Evolutionary conservation across 495 filamentous ascomycete species (phyloP), one percentile per base, ranked within the genome.

Genomic region (Aeminium ludgeri): DNA sequence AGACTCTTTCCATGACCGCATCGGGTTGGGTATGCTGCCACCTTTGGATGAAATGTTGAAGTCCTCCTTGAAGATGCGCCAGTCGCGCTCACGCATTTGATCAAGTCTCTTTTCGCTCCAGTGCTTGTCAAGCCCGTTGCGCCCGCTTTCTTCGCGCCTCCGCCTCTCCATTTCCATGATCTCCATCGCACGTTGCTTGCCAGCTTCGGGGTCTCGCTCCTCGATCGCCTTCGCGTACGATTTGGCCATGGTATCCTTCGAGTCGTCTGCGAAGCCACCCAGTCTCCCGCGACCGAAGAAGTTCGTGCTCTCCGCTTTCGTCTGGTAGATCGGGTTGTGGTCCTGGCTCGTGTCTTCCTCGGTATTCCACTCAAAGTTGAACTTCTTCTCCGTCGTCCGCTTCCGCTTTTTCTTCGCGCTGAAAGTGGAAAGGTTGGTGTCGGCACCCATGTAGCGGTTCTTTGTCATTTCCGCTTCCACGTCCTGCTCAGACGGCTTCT

Each of bases 21-120:
- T 96, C 1, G 89, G 89, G 46, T 94, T 86, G 1, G 89, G 89
- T 33, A 99, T 86, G 11, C 72, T 71, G 27, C 89, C 89, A 44
- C 78, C 79, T 59, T 93, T 94, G 13, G 86, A 95, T 29, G 72
- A 67, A 59, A 99, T 99, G 52, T 93, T 92, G 66, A 93, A 96
- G 55, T 99, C 89, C 62, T 96, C 91, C 65, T 96, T 96, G 70
- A 99, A 94, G 50, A 99, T 96, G 55, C 89, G 81, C 91, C 91
- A 99, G 57, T 99, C 89, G 53, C 89, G 69, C 65, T 96, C 86
- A 48, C 85, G 82, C 89, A 99, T 99, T 51, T 89, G 80, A 12
- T 89, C 82, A 51, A 99, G 60, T 44, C 68, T 77, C 73, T 99
- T 99, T 61, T 96, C 86, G 34, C 82, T 91, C 91, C 91, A 99